Conservation (phyloP, 2,329 filamentous ascomycete species). For the Ophiostoma himal-ulmi region DNA sequence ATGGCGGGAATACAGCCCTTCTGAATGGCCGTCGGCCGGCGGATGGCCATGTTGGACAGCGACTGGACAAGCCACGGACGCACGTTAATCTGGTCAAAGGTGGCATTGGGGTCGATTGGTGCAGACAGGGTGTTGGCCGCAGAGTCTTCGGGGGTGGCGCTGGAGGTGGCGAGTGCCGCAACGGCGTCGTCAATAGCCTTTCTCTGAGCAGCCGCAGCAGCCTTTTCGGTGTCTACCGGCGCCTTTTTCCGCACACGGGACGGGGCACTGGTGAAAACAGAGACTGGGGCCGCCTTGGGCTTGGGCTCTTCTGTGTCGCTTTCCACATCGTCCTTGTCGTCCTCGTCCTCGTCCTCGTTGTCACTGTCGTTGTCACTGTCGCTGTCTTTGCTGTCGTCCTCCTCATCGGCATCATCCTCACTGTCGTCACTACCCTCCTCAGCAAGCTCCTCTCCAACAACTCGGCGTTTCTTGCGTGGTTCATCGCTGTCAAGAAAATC, state of each 20-base stretch:
- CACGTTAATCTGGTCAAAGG: constrained; percentile 67
- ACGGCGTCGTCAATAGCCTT: constrained; percentile 17
- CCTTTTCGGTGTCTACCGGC: neutral
- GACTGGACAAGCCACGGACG: constrained; percentile 85
- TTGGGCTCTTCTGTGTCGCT: neutral
- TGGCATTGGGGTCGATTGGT: constrained; percentile 52
- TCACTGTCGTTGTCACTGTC: constrained; percentile 27
- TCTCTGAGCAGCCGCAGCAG: constrained; percentile 10
- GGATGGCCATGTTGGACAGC: constrained; percentile 71
- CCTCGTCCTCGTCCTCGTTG: constrained; percentile 27
- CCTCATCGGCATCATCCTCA: constrained; percentile 26
- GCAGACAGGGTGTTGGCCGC: constrained; percentile 38
- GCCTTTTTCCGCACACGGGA: constrained; percentile 45
- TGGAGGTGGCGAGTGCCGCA: constrained; percentile 11
- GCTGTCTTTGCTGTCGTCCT: neutral
- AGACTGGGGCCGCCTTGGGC: constrained; percentile 30
- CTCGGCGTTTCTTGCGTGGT: constrained; percentile 34
- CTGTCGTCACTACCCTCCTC: constrained; percentile 27
- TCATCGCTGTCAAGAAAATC: constrained; percentile 42
- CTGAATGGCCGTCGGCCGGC: constrained; percentile 85
- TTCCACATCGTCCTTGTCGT: constrained; percentile 29
- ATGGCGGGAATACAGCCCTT: constrained; percentile 90
- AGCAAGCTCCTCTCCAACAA: neutral
- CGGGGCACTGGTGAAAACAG: constrained; percentile 45
- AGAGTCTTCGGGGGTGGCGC: constrained; percentile 1